Conservation (phyloP, 768 basidiomycete species). For the Russula sp. region DNA sequence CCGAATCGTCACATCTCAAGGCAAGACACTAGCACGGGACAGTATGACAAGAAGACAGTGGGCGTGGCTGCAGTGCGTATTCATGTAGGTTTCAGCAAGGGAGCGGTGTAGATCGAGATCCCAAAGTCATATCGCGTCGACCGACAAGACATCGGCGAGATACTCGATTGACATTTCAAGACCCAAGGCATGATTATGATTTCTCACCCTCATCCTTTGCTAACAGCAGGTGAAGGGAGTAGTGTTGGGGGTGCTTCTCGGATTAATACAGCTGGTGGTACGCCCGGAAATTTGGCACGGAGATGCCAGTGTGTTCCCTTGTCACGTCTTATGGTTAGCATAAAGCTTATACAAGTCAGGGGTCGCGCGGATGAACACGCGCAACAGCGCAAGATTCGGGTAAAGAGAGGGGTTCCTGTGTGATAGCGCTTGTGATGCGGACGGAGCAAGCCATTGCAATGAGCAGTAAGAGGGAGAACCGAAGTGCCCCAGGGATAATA, state of each 20-base stretch:
- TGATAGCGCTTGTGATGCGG: slow-evolving; percentile 80
- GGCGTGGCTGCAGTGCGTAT: background rate
- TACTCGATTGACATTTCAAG: background rate
- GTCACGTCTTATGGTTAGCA: background rate
- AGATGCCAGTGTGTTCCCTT: background rate
- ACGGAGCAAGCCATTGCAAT: slow-evolving; percentile 78
- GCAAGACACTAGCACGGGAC: background rate
- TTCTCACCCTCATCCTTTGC: background rate
- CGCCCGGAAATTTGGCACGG: too few species aligned
- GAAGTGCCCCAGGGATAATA: slow-evolving; percentile 68
- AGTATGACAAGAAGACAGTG: background rate
- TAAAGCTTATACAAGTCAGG: background rate
- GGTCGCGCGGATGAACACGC: slow-evolving; percentile 35
- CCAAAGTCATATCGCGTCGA: background rate
- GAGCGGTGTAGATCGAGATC: background rate
- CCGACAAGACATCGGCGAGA: too few species aligned
- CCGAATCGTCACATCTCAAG: background rate
- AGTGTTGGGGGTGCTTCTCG: background rate
- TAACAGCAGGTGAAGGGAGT: background rate
- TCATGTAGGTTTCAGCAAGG: background rate
- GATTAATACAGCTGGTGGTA: background rate
- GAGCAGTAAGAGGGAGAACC: slow-evolving; percentile 44
- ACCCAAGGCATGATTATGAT: background rate
- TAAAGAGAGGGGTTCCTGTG: slow-evolving; percentile 75
- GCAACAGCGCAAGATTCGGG: slow-evolving; percentile 35